phyloP scores from a whole-genome alignment of 192 early-diverging fungal genomes.

The Ramicandelaber brevisporus region DNA sequence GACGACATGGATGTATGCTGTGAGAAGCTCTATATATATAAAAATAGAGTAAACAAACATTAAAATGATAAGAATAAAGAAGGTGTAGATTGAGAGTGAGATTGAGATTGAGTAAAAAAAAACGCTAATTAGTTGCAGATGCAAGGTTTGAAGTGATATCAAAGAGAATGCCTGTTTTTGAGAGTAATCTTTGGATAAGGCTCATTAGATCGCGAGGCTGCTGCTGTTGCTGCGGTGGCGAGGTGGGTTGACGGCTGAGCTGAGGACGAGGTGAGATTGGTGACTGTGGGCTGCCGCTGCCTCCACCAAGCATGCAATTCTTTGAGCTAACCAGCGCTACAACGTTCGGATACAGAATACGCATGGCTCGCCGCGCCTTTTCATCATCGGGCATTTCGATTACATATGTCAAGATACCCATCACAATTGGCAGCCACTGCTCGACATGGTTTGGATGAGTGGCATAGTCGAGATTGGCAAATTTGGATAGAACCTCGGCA shows the following conservation, averaged over 20 bases:
- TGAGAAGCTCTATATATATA: not conserved
- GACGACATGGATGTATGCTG: no score
- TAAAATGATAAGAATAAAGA: not conserved
- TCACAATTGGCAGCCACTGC: not conserved
- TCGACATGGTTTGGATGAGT: not conserved
- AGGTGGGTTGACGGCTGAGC: not conserved
- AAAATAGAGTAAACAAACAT: not conserved
- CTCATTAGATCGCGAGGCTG: not conserved
- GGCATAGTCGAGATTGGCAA: not conserved
- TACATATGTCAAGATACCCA: not conserved
- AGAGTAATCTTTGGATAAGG: not conserved
- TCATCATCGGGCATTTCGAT: not conserved
- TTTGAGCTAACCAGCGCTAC: not conserved
- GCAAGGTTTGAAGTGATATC: not conserved
- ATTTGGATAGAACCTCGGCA: constrained; percentile 3
- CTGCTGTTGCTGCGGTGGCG: constrained; percentile 1
- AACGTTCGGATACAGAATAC: no score
- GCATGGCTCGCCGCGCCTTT: no score
- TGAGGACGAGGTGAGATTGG: not conserved
- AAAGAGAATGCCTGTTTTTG: not conserved
- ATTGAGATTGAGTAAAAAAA: not conserved
- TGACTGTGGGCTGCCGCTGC: not conserved
- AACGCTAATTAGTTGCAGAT: not conserved
- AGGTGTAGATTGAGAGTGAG: not conserved
- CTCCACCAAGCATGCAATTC: not conserved